These are phyloP conservation scores for Echites panduratus DNA, from an alignment of 257 asterid genomes.

Conservation along the genomic window DNA sequence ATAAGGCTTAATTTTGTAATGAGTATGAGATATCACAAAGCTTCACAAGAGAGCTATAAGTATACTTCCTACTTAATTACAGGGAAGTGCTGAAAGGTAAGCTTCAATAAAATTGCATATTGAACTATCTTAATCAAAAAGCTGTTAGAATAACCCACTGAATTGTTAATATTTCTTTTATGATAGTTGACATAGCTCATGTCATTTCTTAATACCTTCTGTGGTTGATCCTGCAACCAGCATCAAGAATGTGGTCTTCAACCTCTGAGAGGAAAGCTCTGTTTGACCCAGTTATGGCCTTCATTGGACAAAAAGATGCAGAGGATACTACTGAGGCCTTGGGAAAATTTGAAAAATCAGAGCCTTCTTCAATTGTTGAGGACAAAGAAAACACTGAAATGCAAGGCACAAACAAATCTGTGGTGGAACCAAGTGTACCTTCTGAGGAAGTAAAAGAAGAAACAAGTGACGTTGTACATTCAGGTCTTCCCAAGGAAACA, in stretches of 20 bases:
- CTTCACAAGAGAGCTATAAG: background rate
- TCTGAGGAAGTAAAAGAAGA: constrained; percentile 41
- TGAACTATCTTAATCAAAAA: background rate
- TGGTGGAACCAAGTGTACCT: constrained; percentile 25
- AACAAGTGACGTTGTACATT: constrained; percentile 30
- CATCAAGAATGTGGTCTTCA: constrained; percentile 73
- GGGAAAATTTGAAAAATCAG: constrained; percentile 34
- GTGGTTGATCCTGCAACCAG: constrained; percentile 29
- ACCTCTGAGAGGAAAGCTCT: constrained; percentile 54
- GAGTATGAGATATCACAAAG: background rate
- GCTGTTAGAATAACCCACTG: background rate
- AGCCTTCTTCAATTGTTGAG: constrained; percentile 28
- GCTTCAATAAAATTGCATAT: background rate
- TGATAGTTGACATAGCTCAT: constrained; percentile 9
- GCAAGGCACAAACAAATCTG: constrained; percentile 31
- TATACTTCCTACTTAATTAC: background rate
- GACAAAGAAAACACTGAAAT: constrained; percentile 24
- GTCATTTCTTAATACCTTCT: constrained; percentile 8
- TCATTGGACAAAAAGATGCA: constrained; percentile 64
- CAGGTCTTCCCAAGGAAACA: constrained; percentile 35
- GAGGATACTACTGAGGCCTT: constrained; percentile 38
- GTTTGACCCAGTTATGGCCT: constrained; percentile 68
- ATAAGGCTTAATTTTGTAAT: background rate
- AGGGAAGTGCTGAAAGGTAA: background rate
- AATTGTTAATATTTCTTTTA: background rate